Percentiles rank a stretch among this genome's conserved stretches.
phyloP scores from a whole-genome alignment of 2,329 filamentous ascomycete genomes.

The Chaetomium sp. region DNA sequence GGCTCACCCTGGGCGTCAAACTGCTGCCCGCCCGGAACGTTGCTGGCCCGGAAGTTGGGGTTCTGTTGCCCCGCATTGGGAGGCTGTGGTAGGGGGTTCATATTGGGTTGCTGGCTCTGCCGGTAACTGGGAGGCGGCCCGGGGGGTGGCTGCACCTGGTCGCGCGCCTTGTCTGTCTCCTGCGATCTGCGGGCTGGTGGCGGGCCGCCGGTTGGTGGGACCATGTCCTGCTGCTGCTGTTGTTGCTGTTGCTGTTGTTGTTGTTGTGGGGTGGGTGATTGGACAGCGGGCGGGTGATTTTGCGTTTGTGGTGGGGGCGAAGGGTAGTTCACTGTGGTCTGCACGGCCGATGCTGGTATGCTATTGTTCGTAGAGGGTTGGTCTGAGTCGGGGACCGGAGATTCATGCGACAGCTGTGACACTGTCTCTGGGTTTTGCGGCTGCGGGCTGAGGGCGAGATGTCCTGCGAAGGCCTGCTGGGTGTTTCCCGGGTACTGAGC shows the following conservation, averaged over 20 bases:
- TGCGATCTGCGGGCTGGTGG: conserved; percentile 41
- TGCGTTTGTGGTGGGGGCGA: conserved; percentile 29
- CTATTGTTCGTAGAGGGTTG: conserved; percentile 31
- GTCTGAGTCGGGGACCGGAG: conserved; percentile 46
- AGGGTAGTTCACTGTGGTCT: conserved; percentile 35
- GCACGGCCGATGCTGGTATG: conserved; percentile 34
- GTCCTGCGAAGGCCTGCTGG: conserved; percentile 31
- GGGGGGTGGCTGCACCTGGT: conserved; percentile 36
- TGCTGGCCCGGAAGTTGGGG: conserved; percentile 36
- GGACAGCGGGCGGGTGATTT: conserved; percentile 24
- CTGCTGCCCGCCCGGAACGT: conserved; percentile 33
- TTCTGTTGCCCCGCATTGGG: conserved; percentile 30
- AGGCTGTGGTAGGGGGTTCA: conserved; percentile 37
- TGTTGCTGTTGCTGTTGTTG: no score
- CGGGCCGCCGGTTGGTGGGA: conserved; percentile 40
- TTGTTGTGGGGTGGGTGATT: conserved; percentile 24
- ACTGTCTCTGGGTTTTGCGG: conserved; percentile 52
- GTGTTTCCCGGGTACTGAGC: conserved; percentile 30
- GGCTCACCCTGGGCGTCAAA: conserved; percentile 42
- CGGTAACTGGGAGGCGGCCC: conserved; percentile 48
- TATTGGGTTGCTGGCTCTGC: conserved; percentile 42
- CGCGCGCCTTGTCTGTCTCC: conserved; percentile 42
- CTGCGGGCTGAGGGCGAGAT: conserved; percentile 33
- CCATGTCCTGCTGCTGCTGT: conserved; percentile 38
- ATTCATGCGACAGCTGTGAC: conserved; percentile 58